Evolutionary conservation across 495 filamentous ascomycete genomes (phyloP), one percentile per base, ranked within the genome.

Genomic region (Xylaria nigripes): DNA sequence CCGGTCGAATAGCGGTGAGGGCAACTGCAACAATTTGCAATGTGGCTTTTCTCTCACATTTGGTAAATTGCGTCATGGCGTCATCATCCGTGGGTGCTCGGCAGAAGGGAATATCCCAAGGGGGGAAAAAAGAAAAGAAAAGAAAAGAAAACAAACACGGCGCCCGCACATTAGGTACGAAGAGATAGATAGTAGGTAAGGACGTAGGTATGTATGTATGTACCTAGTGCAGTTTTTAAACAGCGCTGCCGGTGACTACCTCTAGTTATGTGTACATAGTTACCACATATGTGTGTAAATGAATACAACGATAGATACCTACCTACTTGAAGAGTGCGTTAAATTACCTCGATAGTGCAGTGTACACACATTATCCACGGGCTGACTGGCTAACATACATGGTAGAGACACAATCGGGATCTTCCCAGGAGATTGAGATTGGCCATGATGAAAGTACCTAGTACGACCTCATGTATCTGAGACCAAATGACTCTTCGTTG

Each of bases 1-100:
- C 51, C 44, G 44, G 29, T 54, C 24, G 51, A 54, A 22, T 16
- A 48, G 51, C 51, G 51, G 51, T 54, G 51, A 48, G 44, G 38
- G 50, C n/a, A 22, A 23, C 16, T 32, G 50, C 22, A n/a, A 36
- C 32, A 36, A 36, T 8, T 36, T 36, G 34, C 41, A 45, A 15
- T n/a, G 40, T 36, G 42, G 50, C 41, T 45, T 52, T n/a, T 21
- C 25, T 45, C 32, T 36, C 50, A 40, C 36, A 18, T 40, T n/a
- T 40, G 36, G 36, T 40, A 42, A 27, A 41, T 48, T 54, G 21
- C 45, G 32, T 48, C 34, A 54, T 32, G 34, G 44, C 25, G 45
- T 21, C 44, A 42, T 54, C 45, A 48, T 48, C n/a, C 7, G 36
- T 36, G 32, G 32, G n/a, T n/a, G n/a, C 15, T 36, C 32, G 12